phyloP scores from a whole-genome alignment of 345 rosid genomes.

The Pelargonium nanum region DNA sequence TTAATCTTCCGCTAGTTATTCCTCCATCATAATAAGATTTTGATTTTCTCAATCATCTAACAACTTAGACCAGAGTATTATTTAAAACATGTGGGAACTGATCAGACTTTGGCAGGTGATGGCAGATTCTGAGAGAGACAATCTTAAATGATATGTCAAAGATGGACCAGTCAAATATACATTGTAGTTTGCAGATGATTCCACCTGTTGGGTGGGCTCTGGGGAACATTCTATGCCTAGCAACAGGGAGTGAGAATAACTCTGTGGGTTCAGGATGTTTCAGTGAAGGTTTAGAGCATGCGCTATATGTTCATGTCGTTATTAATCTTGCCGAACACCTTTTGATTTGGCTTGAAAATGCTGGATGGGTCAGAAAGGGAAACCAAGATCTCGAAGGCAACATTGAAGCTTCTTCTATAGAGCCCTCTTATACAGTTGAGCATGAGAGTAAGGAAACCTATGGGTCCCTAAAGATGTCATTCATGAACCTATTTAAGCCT shows the following conservation, averaged over 20 bases:
- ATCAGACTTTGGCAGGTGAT: constrained; percentile 90
- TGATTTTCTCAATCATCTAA: not conserved
- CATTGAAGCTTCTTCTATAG: constrained; percentile 33
- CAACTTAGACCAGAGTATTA: constrained; percentile 5
- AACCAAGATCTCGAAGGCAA: constrained; percentile 28
- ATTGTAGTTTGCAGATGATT: constrained; percentile 31
- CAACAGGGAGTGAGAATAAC: constrained; percentile 52
- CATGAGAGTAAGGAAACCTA: constrained; percentile 18
- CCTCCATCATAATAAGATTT: not conserved
- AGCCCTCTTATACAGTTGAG: constrained; percentile 9
- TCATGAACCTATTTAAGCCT: constrained; percentile 54
- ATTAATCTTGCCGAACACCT: constrained; percentile 57
- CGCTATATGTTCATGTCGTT: constrained; percentile 51
- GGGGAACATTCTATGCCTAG: constrained; percentile 61
- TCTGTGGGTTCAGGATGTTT: constrained; percentile 42
- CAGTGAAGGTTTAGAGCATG: constrained; percentile 39
- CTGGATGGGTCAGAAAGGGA: constrained; percentile 35
- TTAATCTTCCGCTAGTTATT: too few species aligned
- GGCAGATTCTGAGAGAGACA: constrained; percentile 60
- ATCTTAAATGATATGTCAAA: constrained; percentile 37
- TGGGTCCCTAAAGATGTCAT: constrained; percentile 34
- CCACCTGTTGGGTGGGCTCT: constrained; percentile 87
- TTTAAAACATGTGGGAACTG: constrained; percentile 48
- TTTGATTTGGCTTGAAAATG: constrained; percentile 36
- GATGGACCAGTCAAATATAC: constrained; percentile 33